These are phyloP conservation scores for Blastobotrys ciferrii DNA, from an alignment of 1,139 yeast genomes.

Conservation along the genomic window DNA sequence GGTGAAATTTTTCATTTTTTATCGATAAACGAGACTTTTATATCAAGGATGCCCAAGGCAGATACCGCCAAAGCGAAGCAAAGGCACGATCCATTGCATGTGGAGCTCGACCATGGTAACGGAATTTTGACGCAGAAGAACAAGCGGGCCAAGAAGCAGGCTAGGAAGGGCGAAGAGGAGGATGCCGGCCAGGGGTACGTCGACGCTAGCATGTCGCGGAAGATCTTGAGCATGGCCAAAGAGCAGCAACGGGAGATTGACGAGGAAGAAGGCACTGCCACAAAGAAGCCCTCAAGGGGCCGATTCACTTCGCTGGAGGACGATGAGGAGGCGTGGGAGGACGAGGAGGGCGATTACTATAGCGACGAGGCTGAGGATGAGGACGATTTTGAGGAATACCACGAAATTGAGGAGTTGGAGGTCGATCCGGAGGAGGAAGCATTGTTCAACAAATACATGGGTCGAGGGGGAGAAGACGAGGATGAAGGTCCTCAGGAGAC, in stretches of 20 bases:
- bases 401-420: constrained; percentile 50
- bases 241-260: constrained; percentile 90
- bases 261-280: constrained; percentile 51
- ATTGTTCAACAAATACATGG: constrained; percentile 40
- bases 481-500: constrained; percentile 53
- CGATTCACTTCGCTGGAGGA: constrained; percentile 29
- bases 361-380: constrained; percentile 43
- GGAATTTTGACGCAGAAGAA: constrained; percentile 53
- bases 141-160: constrained; percentile 22
- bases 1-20: constrained; percentile 8
- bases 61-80: constrained; percentile 28
- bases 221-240: constrained; percentile 80
- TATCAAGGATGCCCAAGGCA: constrained; percentile 34
- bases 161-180: constrained; percentile 37
- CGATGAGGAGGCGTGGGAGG: constrained; percentile 35
- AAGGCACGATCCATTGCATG: constrained; percentile 76
- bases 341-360: constrained; percentile 40
- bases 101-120: constrained; percentile 68
- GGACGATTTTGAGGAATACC: constrained; percentile 50
- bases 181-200: constrained; percentile 60
- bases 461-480: constrained; percentile 50
- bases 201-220: constrained; percentile 81
- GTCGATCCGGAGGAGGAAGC: constrained; percentile 44
- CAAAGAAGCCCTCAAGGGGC: constrained; percentile 20
- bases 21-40: background rate